Base-by-base conservation (phyloP, 2,329 filamentous ascomycete genomes). In the Colletotrichum tamarilloi region DNA sequence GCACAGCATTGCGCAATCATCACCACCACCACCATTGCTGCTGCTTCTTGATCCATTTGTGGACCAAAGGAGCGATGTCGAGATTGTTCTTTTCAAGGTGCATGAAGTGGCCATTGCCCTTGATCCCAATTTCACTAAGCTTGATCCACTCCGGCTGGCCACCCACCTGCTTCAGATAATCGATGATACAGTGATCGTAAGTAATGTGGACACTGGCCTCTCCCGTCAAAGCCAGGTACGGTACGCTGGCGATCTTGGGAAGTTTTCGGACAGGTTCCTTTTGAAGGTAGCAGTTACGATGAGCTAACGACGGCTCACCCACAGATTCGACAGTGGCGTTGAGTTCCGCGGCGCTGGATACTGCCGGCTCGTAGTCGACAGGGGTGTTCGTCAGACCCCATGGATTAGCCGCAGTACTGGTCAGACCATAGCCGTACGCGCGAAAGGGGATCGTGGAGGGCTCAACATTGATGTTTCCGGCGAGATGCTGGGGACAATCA, bases 131-230 rank as follows among this genome's bases (percentile, higher is more conserved):
- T 9, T 86, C 81, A 4, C 79, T 82, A 63, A 89, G 79, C 73
- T 85, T 82, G 74, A 87, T 78, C 78, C 83, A 83, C 66, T 86
- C 83, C 1, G 83, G 82, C 4, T 78, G 77, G 4, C 84, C 84
- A 2, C 87, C 86, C 14, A 82, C 86, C 77, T 89, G 87, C 74
- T 79, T 75, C 73, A 90, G 75, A 75, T 85, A 89, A 49, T 80
- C 77, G n/a, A 87, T 84, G 1, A 85, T 88, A 75, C 87, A 89
- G 76, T 88, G 84, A 72, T 90, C 88, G 75, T 89, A 89, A 24
- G 82, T 81, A 16, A 83, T 82, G 79, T 90, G 87, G 59, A 85
- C 88, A 32, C 84, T 86, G 9, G 87, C 85, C 75, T 89, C 86
- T 14, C 82, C 81, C 0, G 86, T 88, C 26, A 87, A 78, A 19